Percentiles rank a stretch among this genome's conserved stretches.
Evolutionary conservation across 768 basidiomycete species (phyloP).

Genomic region (Psilocybe subaeruginosa): DNA sequence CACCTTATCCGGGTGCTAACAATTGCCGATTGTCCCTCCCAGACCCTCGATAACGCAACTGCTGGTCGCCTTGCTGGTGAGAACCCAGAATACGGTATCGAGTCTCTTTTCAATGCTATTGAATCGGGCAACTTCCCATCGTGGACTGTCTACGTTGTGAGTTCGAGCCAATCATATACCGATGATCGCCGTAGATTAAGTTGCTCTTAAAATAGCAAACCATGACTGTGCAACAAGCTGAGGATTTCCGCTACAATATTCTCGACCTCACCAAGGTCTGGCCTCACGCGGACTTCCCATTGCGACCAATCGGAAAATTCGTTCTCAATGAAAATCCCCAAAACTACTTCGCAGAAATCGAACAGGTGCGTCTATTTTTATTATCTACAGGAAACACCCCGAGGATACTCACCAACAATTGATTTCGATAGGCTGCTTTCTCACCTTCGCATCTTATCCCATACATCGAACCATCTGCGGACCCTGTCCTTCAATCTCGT

Average conservation of each 20-base stretch:
- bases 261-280: slow-evolving; percentile 92
- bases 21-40: slow-evolving; percentile 18
- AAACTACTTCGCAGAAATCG: slow-evolving; percentile 95
- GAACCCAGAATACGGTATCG: slow-evolving; percentile 85
- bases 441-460: slow-evolving; percentile 87
- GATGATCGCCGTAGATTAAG: background rate
- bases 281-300: slow-evolving; percentile 87
- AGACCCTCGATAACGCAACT: slow-evolving; percentile 73
- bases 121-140: slow-evolving; percentile 79
- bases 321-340: slow-evolving; percentile 77
- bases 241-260: slow-evolving; percentile 88
- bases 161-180: slow-evolving; percentile 24
- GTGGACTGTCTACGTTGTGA: slow-evolving; percentile 86
- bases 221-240: slow-evolving; percentile 91
- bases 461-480: slow-evolving; percentile 87
- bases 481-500: slow-evolving; percentile 93
- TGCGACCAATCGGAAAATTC: slow-evolving; percentile 85
- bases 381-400: slow-evolving; percentile 22
- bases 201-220: slow-evolving; percentile 61
- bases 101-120: slow-evolving; percentile 81
- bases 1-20: slow-evolving; percentile 7
- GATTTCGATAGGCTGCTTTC: slow-evolving; percentile 65
- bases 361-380: slow-evolving; percentile 62
- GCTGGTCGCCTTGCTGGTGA: slow-evolving; percentile 69
- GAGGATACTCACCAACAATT: slow-evolving; percentile 2